phyloP scores from a whole-genome alignment of 1,284 basidiomycete genomes.

The Waitea zeae region DNA sequence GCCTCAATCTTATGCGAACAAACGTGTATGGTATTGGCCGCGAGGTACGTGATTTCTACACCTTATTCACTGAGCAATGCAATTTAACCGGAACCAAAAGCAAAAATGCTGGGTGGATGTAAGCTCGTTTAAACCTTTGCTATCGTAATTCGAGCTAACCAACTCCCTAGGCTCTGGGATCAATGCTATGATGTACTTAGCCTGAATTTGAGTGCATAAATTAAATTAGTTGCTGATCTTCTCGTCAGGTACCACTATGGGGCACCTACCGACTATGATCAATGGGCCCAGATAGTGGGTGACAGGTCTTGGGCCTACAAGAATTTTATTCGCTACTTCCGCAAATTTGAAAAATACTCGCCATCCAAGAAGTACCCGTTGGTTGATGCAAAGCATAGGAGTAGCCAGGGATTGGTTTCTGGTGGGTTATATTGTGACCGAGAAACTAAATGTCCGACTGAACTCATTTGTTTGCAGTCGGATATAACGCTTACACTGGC shows the following conservation, averaged over 20 bases:
- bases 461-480: constrained; percentile 10
- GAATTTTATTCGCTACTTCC: constrained; percentile 38
- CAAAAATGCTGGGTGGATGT: constrained; percentile 55
- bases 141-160: too few relatives aligned
- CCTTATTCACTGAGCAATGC: background rate
- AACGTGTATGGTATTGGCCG: constrained; percentile 34
- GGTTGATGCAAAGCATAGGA: constrained; percentile 25
- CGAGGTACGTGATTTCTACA: constrained; percentile 23
- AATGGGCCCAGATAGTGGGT: constrained; percentile 40
- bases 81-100: too few relatives aligned
- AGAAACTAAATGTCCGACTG: too few relatives aligned
- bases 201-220: too few relatives aligned
- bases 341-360: constrained; percentile 38
- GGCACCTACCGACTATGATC: constrained; percentile 52
- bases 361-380: constrained; percentile 26
- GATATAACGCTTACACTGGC: constrained; percentile 15
- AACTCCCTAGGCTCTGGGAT: constrained; percentile 38
- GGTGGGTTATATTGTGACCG: too few relatives aligned
- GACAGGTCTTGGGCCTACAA: constrained; percentile 45
- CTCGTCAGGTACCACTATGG: too few relatives aligned
- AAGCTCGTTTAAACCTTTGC: too few relatives aligned
- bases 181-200: constrained; percentile 58
- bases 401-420: constrained; percentile 30
- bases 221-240: too few relatives aligned
- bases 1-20: constrained; percentile 30